These are phyloP conservation scores for Sporobolomyces roseus DNA, from an alignment of 768 basidiomycete genomes.

Conservation along the genomic window DNA sequence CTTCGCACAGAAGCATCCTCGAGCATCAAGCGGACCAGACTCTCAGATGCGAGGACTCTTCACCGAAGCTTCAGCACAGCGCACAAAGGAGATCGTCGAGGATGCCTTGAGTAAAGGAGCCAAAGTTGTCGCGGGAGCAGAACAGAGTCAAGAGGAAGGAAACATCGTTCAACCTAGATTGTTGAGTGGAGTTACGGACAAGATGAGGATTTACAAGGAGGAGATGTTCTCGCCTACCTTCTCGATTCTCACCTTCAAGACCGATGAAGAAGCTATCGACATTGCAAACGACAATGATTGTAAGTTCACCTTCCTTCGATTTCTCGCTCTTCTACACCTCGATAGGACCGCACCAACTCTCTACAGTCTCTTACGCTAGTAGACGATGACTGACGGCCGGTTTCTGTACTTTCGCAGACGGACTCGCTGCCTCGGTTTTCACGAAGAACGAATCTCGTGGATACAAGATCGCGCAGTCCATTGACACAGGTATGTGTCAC, in stretches of 20 bases:
- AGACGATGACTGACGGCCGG: neutral
- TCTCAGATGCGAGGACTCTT: conserved; percentile 40
- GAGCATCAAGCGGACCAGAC: conserved; percentile 1
- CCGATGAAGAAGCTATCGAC: conserved; percentile 45
- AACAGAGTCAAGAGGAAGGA: conserved; percentile 3
- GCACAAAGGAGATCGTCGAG: conserved; percentile 30
- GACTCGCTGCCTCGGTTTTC: conserved; percentile 49
- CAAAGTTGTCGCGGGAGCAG: conserved; percentile 16
- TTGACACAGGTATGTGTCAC: conserved; percentile 47
- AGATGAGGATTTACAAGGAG: conserved; percentile 51
- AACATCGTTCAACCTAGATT: conserved; percentile 39
- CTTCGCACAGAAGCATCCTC: conserved; percentile 18
- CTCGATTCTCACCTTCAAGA: conserved; percentile 53
- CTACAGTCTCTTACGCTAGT: no score
- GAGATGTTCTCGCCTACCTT: conserved; percentile 87
- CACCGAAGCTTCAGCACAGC: conserved; percentile 26
- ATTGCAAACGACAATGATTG: conserved; percentile 49
- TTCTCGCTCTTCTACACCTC: neutral
- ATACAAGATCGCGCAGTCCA: conserved; percentile 42
- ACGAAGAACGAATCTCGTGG: conserved; percentile 42
- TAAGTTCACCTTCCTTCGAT: neutral
- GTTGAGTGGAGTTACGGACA: conserved; percentile 18
- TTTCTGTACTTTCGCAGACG: conserved; percentile 22
- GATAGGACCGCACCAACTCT: no score
- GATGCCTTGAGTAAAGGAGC: conserved; percentile 41